Percentiles rank a stretch among this genome's conserved stretches.
These are phyloP conservation scores for Hypholoma fasciculare DNA, from an alignment of 768 basidiomycete genomes.

Conservation along the genomic window DNA sequence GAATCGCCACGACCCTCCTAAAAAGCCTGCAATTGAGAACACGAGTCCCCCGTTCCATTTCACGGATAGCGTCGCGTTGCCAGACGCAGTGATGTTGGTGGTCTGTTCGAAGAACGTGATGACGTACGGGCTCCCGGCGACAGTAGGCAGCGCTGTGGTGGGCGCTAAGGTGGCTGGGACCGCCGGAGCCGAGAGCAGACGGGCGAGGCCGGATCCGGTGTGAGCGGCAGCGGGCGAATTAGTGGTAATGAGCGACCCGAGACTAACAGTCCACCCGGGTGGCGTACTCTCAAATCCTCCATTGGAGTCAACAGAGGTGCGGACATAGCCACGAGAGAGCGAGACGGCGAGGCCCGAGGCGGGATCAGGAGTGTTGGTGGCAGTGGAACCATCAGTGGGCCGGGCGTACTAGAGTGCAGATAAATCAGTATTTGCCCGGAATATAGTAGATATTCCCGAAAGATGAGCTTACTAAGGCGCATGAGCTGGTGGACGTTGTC, in stretches of 20 bases:
- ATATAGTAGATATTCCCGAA: background rate
- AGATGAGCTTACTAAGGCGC: background rate
- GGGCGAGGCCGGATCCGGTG: background rate
- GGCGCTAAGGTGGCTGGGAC: background rate
- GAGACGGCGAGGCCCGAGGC: background rate
- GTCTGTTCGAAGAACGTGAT: background rate
- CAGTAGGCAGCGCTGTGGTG: background rate
- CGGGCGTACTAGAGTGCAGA: background rate
- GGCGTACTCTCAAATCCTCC: background rate
- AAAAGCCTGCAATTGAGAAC: background rate
- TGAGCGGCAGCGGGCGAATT: background rate
- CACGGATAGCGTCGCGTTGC: background rate
- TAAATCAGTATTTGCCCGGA: background rate
- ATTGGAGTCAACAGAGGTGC: background rate
- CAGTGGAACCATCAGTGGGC: background rate
- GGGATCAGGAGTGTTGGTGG: background rate
- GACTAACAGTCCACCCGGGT: background rate
- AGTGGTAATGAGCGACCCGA: background rate
- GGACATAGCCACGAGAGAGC: background rate
- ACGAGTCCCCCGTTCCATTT: background rate
- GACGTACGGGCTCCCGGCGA: background rate
- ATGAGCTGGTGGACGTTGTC: background rate
- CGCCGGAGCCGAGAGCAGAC: background rate
- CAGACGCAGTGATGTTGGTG: background rate
- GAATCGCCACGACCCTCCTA: background rate